phyloP scores from a whole-genome alignment of 164 flowering plant genomes.

The Hamamelis virginiana region DNA sequence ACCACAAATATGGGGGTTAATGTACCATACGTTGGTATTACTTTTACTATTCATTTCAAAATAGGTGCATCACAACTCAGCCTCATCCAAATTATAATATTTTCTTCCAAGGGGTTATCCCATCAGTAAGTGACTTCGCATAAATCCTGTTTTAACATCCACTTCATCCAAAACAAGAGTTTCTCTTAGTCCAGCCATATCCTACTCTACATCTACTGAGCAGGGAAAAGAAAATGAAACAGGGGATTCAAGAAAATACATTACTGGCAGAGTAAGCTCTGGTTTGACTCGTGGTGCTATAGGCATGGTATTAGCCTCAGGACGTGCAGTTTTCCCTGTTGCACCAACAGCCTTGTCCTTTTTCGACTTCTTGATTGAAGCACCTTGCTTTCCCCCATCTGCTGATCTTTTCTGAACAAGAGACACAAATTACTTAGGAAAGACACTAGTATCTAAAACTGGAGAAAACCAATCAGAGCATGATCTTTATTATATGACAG shows the following conservation, averaged over 20 bases:
- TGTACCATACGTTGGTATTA: too few relatives aligned
- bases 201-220: not conserved
- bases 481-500: not conserved
- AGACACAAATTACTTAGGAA: not conserved
- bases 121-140: not conserved
- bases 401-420: constrained; percentile 65
- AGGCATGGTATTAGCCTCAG: constrained; percentile 54
- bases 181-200: not conserved
- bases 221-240: not conserved
- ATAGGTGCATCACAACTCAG: too few relatives aligned
- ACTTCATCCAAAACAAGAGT: not conserved
- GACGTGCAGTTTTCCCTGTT: constrained; percentile 61
- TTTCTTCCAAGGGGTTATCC: not conserved
- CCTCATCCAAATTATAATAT: too few relatives aligned
- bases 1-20: too few relatives aligned
- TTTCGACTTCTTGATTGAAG: constrained; percentile 70
- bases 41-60: too few relatives aligned
- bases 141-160: not conserved
- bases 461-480: not conserved
- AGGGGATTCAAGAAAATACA: constrained; percentile 44
- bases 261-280: constrained; percentile 80
- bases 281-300: constrained; percentile 83
- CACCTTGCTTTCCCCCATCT: constrained; percentile 87
- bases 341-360: constrained; percentile 80
- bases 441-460: not conserved